Evolutionary conservation across 495 filamentous ascomycete genomes (phyloP).

Genomic region (Penicillium desertorum): DNA sequence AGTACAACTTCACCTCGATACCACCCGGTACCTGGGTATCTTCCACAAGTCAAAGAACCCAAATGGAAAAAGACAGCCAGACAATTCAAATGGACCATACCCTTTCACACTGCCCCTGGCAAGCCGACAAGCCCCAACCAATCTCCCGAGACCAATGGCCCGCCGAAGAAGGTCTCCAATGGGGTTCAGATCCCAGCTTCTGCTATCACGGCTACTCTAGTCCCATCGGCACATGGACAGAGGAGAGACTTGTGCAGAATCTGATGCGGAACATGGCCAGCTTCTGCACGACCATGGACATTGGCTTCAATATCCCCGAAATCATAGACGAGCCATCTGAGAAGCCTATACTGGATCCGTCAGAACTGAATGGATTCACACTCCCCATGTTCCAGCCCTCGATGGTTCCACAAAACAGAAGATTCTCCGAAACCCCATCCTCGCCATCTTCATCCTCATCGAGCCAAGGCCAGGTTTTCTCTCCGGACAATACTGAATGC

Average conservation of each 20-base stretch:
- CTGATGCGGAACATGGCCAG: conserved; percentile 28
- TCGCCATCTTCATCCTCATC: conserved; percentile 3
- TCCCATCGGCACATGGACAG: conserved; percentile 30
- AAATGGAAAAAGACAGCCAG: neutral
- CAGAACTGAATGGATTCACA: conserved; percentile 1
- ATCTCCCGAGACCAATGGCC: conserved; percentile 1
- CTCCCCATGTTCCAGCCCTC: conserved; percentile 8
- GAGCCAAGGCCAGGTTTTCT: neutral
- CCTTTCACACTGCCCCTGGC: neutral
- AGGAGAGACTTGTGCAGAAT: conserved; percentile 24
- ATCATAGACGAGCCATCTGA: neutral
- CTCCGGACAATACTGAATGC: neutral
- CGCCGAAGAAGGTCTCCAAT: conserved; percentile 21
- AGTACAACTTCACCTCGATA: neutral
- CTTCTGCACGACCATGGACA: conserved; percentile 17
- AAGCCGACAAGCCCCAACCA: neutral
- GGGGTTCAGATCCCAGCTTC: conserved; percentile 32
- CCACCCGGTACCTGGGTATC: neutral
- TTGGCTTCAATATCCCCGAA: conserved; percentile 7
- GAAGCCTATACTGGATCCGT: neutral
- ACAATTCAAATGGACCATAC: neutral
- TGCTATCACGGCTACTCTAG: conserved; percentile 28
- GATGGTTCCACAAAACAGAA: neutral
- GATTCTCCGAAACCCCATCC: conserved; percentile 3
- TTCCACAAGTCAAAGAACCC: neutral